These are phyloP conservation scores for Silene latifolia DNA, from an alignment of 148 eudicot genomes.

Conservation along the genomic window DNA sequence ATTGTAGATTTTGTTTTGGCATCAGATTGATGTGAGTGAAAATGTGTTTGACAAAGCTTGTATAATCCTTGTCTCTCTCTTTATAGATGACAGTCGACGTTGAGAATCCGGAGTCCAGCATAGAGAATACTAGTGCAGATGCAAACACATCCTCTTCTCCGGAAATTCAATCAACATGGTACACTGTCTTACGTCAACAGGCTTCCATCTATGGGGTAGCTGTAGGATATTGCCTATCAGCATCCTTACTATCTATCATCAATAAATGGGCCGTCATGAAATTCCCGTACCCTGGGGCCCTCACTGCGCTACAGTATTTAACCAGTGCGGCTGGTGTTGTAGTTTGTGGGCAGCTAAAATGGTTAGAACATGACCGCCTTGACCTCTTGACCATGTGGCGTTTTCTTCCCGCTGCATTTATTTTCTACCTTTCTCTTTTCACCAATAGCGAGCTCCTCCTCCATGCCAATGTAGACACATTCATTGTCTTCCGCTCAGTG, in stretches of 20 bases:
- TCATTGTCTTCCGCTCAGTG: conserved; percentile 92
- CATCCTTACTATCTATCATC: conserved; percentile 82
- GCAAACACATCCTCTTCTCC: conserved; percentile 25
- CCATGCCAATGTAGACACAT: conserved; percentile 94
- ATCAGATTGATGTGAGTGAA: too few species aligned
- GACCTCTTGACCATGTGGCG: conserved; percentile 80
- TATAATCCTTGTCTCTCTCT: conserved; percentile 6
- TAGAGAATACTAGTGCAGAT: conserved; percentile 27
- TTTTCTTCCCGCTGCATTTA: conserved; percentile 85
- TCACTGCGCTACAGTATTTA: conserved; percentile 89
- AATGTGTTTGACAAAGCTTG: not conserved
- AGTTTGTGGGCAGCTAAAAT: conserved; percentile 58
- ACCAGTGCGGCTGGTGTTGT: conserved; percentile 84
- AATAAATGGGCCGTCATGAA: conserved; percentile 98
- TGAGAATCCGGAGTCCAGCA: conserved; percentile 45
- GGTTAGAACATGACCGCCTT: conserved; percentile 64
- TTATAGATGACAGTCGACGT: conserved; percentile 60
- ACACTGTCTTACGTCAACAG: conserved; percentile 51
- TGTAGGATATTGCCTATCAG: conserved; percentile 91
- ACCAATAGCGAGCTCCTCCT: conserved; percentile 96
- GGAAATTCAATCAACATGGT: conserved; percentile 48
- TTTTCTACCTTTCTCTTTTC: conserved; percentile 93
- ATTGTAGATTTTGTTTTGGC: too few species aligned
- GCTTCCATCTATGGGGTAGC: conserved; percentile 84
- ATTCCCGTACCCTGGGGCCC: conserved; percentile 92